Conservation (phyloP, 208 protist genomes). For the Trypanosoma vivax region DNA sequence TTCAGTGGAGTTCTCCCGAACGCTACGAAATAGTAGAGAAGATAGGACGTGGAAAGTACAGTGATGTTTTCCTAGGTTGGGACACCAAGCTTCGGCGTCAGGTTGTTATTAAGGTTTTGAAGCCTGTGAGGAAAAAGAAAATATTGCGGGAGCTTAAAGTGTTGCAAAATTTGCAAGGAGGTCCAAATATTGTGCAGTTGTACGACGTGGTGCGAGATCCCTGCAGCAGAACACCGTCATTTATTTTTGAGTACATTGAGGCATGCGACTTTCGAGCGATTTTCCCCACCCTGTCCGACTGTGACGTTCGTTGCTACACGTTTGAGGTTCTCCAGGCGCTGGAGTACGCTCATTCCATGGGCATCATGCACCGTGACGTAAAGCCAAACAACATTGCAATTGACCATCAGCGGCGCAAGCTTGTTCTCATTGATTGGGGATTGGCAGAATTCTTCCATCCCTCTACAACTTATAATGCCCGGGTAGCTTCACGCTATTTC, state of each 20-base stretch:
- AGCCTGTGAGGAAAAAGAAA: constrained; percentile 99
- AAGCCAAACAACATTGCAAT: constrained; percentile 99
- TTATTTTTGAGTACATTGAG: constrained; percentile 99
- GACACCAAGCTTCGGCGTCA: constrained; percentile 78
- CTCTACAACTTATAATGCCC: constrained; percentile 97
- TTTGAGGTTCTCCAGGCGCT: constrained; percentile 96
- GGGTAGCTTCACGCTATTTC: constrained; percentile 99
- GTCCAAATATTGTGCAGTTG: constrained; percentile 98
- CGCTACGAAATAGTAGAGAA: constrained; percentile 96
- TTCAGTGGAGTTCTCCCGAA: constrained; percentile 93
- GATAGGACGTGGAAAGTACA: constrained; percentile 98
- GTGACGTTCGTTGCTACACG: constrained; percentile 98
- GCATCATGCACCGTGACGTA: constrained; percentile 99
- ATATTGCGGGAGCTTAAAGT: constrained; percentile 99
- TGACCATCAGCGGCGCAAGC: constrained; percentile 92
- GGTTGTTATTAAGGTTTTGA: constrained; percentile 99
- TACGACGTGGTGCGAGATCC: constrained; percentile 98
- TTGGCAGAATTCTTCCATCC: constrained; percentile 99
- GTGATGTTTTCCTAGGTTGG: constrained; percentile 99
- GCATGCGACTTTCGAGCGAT: constrained; percentile 96
- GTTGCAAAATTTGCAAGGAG: constrained; percentile 96
- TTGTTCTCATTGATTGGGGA: constrained; percentile 99
- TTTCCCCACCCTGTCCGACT: constrained; percentile 96
- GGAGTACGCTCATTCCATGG: constrained; percentile 96
- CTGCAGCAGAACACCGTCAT: constrained; percentile 95